Evolutionary conservation across 192 early-diverging fungal genomes (phyloP).

Genomic region (Entomortierella parvispora): DNA sequence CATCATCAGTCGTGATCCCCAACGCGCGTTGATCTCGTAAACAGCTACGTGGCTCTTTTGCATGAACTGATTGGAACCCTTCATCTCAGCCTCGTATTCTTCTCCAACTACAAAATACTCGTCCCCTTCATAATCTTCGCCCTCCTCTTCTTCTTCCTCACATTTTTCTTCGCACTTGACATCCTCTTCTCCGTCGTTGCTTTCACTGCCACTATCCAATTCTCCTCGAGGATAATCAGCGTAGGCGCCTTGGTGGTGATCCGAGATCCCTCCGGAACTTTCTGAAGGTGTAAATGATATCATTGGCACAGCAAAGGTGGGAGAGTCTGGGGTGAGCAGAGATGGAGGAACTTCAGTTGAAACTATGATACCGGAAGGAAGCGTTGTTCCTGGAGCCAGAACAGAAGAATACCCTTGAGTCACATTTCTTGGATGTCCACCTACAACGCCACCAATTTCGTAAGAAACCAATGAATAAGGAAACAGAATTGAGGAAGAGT

Average conservation of each 20-base stretch:
- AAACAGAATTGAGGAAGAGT: constrained; percentile 19
- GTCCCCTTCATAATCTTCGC: not conserved
- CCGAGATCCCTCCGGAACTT: not conserved
- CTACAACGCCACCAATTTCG: constrained; percentile 33
- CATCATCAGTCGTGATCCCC: constrained; percentile 43
- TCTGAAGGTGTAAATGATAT: not conserved
- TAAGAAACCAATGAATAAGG: constrained; percentile 39
- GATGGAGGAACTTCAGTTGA: constrained; percentile 20
- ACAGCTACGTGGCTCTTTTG: constrained; percentile 48
- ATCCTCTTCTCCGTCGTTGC: not conserved
- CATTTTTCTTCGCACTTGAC: not conserved
- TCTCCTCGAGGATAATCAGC: not conserved
- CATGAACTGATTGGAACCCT: constrained; percentile 10
- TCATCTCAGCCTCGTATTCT: not conserved
- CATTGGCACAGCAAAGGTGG: not conserved
- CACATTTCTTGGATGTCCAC: constrained; percentile 17
- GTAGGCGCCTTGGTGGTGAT: not conserved
- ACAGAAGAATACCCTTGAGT: constrained; percentile 16
- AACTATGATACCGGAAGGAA: constrained; percentile 25
- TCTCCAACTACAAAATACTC: not conserved
- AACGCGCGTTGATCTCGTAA: constrained; percentile 42
- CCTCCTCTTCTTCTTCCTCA: not conserved
- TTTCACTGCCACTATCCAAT: too few species aligned
- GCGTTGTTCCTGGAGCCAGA: constrained; percentile 20
- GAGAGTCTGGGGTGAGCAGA: not conserved